These are phyloP conservation scores for Calonectria pseudoreteaudii DNA, from an alignment of 2,329 filamentous ascomycete species.

Conservation along the genomic window DNA sequence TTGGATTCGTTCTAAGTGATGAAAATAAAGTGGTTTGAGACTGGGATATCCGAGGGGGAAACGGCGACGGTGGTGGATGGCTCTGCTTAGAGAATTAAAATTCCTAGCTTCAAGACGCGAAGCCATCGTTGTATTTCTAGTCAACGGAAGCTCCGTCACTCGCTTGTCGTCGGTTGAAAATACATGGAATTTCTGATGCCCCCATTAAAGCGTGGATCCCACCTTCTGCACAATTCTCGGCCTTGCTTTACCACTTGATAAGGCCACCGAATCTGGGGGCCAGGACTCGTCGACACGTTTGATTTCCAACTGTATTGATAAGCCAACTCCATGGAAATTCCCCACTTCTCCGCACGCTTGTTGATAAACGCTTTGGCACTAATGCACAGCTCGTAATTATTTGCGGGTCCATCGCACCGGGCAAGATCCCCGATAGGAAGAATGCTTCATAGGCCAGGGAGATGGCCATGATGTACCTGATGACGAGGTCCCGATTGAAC, in stretches of 20 bases:
- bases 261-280: neutral
- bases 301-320: neutral
- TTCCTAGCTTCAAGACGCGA: neutral
- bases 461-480: neutral
- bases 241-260: neutral
- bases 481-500: neutral
- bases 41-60: neutral
- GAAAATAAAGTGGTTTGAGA: neutral
- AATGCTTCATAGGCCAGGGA: neutral
- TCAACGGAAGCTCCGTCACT: neutral
- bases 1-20: neutral
- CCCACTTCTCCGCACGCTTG: neutral
- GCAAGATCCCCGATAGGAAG: neutral
- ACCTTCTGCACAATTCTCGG: neutral
- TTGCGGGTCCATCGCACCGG: neutral
- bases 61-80: neutral
- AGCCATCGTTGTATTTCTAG: neutral
- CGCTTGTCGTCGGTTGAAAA: neutral
- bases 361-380: neutral
- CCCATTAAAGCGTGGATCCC: neutral
- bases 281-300: neutral
- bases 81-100: neutral
- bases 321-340: neutral
- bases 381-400: conserved; percentile 7
- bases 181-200: no score